Base-by-base conservation (phyloP, 106 monocot species). In the Amphibolis antarctica region DNA sequence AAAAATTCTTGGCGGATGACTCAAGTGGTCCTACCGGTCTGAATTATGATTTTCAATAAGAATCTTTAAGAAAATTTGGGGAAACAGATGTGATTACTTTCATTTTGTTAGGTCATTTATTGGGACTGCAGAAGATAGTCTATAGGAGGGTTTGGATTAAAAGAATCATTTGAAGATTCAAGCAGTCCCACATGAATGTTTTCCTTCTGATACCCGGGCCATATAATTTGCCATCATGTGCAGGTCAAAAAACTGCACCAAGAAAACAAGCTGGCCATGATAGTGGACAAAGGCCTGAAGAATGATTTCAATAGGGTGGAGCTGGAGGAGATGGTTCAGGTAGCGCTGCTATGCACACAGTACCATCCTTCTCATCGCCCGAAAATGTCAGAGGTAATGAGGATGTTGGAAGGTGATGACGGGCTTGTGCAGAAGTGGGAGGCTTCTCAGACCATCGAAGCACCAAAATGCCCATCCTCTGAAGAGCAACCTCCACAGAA, bases 331-430 rank as follows among this genome's bases (percentile, higher is more conserved):
- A 94, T 94, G 86, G 86, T 94, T 28, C 89, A 84, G 45, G 89
- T 94, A 19, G 94, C 94, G 0, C 81, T 94, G 5, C 68, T 94
- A 11, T 94, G 94, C 82, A 90, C 89, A 0, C 89, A 86, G 51
- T 89, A 74, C 60, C 69, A 86, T 55, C 94, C 94, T 3, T 57
- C 82, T 0, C 77, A 82, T 43, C 89, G 94, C 1, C 94, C 94
- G n/a, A 96, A 84, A 59, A 96, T 96, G 86, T 89, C 94, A 0
- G 94, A 96, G 59, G 86, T 96, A 12, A 60, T 96, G 49, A 83
- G 86, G 20, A 89, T 96, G 94, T 56, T 96, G 18, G 94, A 89
- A 82, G 89, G 94, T 17, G 94, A 96, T 19, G 94, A 96, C 17
- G 94, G 89, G 10, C 84, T 96, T 5, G 86, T 80, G 1, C 89